These are phyloP conservation scores for Mollisiaceae sp. DNA, from an alignment of 2,329 filamentous ascomycete species.

Conservation along the genomic window DNA sequence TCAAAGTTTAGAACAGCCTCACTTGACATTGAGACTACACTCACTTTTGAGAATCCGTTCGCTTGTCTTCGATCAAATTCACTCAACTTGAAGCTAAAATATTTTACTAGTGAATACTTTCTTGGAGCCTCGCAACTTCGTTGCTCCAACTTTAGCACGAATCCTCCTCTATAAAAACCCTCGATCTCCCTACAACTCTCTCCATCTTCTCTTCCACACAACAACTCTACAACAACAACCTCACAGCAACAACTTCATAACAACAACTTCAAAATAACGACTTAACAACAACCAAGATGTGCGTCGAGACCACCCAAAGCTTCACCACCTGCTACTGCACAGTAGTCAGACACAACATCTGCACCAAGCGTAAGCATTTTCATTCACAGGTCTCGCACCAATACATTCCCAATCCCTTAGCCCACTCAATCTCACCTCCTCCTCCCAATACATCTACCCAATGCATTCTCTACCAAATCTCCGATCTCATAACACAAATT, in stretches of 20 bases:
- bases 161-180: no score
- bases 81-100: no score
- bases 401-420: neutral
- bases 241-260: neutral
- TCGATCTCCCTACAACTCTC: neutral
- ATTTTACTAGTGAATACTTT: no score
- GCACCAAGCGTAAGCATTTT: neutral
- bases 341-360: neutral
- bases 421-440: neutral
- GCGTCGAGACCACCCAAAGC: neutral
- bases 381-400: neutral
- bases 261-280: neutral
- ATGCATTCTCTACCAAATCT: neutral
- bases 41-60: no score
- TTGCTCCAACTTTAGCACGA: no score
- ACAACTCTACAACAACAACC: neutral
- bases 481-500: neutral
- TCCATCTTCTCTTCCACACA: neutral
- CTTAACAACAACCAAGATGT: neutral
- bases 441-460: neutral
- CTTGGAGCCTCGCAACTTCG: no score
- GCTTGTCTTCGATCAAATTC: no score
- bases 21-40: no score
- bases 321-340: conserved; percentile 1
- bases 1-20: no score